A percentile compares a stretch with the other conserved stretches of the same genome.
Evolutionary conservation across 1,284 basidiomycete species (phyloP).

Genomic region (Fomitopsis palustris): DNA sequence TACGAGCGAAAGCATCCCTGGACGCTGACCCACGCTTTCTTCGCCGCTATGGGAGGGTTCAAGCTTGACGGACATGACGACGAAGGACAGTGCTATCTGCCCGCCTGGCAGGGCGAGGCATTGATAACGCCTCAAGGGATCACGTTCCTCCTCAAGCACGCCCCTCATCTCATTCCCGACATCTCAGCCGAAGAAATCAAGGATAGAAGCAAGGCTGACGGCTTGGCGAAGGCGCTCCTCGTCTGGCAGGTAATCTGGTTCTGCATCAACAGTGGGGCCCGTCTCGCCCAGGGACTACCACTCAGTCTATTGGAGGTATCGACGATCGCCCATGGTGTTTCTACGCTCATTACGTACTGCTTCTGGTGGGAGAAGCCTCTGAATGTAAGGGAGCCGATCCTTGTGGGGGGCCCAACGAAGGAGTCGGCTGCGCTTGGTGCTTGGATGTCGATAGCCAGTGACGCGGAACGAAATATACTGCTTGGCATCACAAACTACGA

Average conservation of each 20-base stretch:
- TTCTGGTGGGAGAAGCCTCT: slow-evolving; percentile 19
- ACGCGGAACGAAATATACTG: not conserved
- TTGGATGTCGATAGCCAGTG: not conserved
- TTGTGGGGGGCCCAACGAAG: not conserved
- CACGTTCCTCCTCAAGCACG: slow-evolving; percentile 12
- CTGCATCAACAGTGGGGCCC: slow-evolving; percentile 17
- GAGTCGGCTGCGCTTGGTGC: not conserved
- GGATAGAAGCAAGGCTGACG: slow-evolving; percentile 23
- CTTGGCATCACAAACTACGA: not conserved
- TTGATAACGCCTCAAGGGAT: not conserved
- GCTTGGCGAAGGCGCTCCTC: slow-evolving; percentile 18
- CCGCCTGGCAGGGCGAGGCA: slow-evolving; percentile 3
- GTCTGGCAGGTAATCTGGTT: slow-evolving; percentile 26
- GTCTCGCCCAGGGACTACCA: slow-evolving; percentile 13
- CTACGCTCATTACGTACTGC: slow-evolving; percentile 13
- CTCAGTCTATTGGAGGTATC: slow-evolving; percentile 16
- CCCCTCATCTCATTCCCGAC: slow-evolving; percentile 12
- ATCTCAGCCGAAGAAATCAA: slow-evolving; percentile 15
- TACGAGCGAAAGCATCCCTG: not conserved
- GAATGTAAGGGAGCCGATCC: slow-evolving; percentile 8
- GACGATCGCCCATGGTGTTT: slow-evolving; percentile 14
- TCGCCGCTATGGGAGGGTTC: slow-evolving; percentile 21
- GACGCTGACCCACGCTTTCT: slow-evolving; percentile 17
- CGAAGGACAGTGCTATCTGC: slow-evolving; percentile 4
- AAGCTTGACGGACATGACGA: slow-evolving; percentile 9